Conservation (phyloP, 2,329 filamentous ascomycete genomes). For the Penicillium sp. region DNA sequence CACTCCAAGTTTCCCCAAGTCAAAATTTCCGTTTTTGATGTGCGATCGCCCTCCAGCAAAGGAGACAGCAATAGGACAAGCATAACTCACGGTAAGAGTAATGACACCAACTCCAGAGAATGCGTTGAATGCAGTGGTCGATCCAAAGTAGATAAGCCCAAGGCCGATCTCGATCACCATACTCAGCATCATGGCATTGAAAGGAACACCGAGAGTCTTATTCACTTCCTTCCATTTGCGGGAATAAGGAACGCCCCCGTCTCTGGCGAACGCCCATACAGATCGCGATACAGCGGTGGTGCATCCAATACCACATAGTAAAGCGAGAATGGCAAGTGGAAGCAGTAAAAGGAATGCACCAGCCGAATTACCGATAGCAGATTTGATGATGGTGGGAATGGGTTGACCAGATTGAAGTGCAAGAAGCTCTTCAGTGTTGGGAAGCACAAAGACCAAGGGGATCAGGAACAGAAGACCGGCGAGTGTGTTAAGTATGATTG, state of each 20-base stretch:
- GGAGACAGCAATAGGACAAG: conserved; percentile 64
- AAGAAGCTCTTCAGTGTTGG: conserved; percentile 63
- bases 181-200: conserved; percentile 67
- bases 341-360: conserved; percentile 74
- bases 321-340: conserved; percentile 59
- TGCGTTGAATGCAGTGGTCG: conserved; percentile 71
- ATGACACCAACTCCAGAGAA: conserved; percentile 78
- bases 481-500: conserved; percentile 63
- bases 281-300: conserved; percentile 15
- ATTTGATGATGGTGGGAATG: conserved; percentile 72
- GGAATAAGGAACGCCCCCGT: conserved; percentile 59
- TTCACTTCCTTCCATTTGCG: conserved; percentile 65
- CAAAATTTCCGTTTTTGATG: conserved; percentile 42
- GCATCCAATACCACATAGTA: conserved; percentile 15
- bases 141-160: conserved; percentile 75
- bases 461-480: conserved; percentile 68
- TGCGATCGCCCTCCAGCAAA: conserved; percentile 57
- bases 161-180: conserved; percentile 68
- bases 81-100: conserved; percentile 69
- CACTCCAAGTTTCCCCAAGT: conserved; percentile 61
- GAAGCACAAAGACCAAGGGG: conserved; percentile 72
- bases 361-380: conserved; percentile 66
- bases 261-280: conserved; percentile 17
- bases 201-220: conserved; percentile 63
- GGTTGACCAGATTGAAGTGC: conserved; percentile 69